Conservation (phyloP, 331 rosid species). For the Quercus lobata region DNA sequence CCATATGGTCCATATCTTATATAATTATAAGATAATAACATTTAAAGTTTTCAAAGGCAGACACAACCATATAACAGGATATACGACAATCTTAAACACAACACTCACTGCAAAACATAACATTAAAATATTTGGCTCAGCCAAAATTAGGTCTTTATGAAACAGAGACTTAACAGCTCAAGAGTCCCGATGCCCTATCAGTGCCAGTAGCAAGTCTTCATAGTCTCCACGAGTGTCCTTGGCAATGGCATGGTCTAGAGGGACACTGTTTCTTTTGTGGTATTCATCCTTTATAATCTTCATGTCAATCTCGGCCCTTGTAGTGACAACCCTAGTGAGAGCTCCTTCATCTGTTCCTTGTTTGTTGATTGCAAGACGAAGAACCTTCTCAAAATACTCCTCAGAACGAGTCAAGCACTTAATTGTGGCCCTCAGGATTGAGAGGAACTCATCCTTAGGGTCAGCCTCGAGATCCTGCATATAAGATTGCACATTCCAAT, state of each 20-base stretch:
- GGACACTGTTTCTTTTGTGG: constrained; percentile 30
- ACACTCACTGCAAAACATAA: too few relatives aligned
- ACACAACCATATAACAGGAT: too few relatives aligned
- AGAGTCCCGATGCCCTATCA: constrained; percentile 31
- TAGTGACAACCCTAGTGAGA: constrained; percentile 60
- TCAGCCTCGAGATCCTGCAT: constrained; percentile 37
- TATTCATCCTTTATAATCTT: constrained; percentile 35
- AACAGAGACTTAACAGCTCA: not conserved
- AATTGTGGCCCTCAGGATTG: constrained; percentile 44
- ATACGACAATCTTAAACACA: too few relatives aligned
- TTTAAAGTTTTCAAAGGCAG: too few relatives aligned
- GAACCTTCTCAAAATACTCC: constrained; percentile 47
- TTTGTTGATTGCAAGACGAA: constrained; percentile 48
- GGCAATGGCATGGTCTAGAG: constrained; percentile 21
- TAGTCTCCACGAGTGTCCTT: constrained; percentile 36
- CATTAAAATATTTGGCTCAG: not conserved
- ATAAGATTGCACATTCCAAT: not conserved
- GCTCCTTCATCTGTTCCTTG: constrained; percentile 65
- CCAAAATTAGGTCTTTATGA: not conserved
- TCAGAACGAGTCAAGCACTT: constrained; percentile 52
- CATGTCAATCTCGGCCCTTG: constrained; percentile 61
- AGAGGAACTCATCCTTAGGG: constrained; percentile 35
- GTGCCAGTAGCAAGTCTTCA: constrained; percentile 26
- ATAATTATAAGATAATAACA: too few relatives aligned
- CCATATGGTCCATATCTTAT: too few relatives aligned